Conservation (phyloP, 1,284 basidiomycete genomes). For the Trametes hirsuta region DNA sequence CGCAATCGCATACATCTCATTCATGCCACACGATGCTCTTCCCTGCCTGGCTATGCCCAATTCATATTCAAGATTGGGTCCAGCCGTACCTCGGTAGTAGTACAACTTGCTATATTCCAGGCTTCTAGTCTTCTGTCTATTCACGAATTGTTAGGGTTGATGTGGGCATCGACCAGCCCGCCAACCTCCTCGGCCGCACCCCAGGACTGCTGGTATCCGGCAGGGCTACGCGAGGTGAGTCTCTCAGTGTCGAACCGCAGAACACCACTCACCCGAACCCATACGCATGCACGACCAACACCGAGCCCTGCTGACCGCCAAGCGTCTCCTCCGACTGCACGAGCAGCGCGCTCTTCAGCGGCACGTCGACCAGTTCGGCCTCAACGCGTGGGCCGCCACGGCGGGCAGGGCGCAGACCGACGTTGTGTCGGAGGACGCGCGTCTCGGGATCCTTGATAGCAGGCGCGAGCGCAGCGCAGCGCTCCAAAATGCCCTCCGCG, state of each 20-base stretch:
- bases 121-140: not conserved
- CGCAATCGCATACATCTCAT: slow-evolving; percentile 15
- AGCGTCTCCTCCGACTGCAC: slow-evolving; percentile 23
- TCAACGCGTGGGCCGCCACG: slow-evolving; percentile 74
- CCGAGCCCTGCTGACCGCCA: slow-evolving; percentile 43
- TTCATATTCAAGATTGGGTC: not conserved
- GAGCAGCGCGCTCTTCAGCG: slow-evolving; percentile 38
- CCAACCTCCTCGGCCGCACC: slow-evolving; percentile 59
- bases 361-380: slow-evolving; percentile 50
- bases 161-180: slow-evolving; percentile 17
- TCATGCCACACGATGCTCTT: slow-evolving; percentile 1
- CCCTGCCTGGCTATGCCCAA: not conserved
- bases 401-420: slow-evolving; percentile 73
- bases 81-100: not conserved
- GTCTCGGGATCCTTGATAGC: slow-evolving; percentile 40
- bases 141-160: slow-evolving; percentile 8
- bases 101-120: not conserved
- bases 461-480: slow-evolving; percentile 44
- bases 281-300: slow-evolving; percentile 72
- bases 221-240: slow-evolving; percentile 55
- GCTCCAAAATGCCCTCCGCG: slow-evolving; percentile 49
- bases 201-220: slow-evolving; percentile 77
- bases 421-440: slow-evolving; percentile 60
- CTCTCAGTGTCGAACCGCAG: not conserved
- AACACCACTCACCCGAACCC: slow-evolving; percentile 47